Percentiles rank a stretch among this genome's conserved stretches.
These are phyloP conservation scores for Cetradonia linearis DNA, from an alignment of 495 filamentous ascomycete species.

Conservation along the genomic window DNA sequence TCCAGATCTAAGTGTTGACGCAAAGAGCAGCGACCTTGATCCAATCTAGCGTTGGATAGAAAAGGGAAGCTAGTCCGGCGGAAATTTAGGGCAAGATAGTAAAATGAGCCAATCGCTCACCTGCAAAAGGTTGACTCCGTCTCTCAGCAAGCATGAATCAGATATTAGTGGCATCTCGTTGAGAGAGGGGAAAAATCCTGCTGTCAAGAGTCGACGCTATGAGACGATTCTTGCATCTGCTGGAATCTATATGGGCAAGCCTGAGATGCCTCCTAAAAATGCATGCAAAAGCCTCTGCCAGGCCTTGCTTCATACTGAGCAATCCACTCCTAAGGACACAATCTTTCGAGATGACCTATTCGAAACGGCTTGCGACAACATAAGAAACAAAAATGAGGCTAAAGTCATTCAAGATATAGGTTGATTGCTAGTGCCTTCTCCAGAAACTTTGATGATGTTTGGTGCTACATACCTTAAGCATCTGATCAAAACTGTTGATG, in stretches of 20 bases:
- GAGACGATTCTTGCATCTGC: slow-evolving; percentile 11
- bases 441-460: slow-evolving; percentile 26
- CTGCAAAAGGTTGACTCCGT: slow-evolving; percentile 15
- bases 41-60: slow-evolving; percentile 12
- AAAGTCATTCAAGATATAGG: slow-evolving; percentile 32
- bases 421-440: slow-evolving; percentile 31
- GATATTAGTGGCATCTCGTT: slow-evolving; percentile 14
- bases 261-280: slow-evolving; percentile 5
- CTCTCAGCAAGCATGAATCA: slow-evolving; percentile 15
- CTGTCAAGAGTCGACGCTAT: slow-evolving; percentile 18
- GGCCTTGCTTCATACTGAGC: slow-evolving; percentile 24
- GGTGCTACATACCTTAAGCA: slow-evolving; percentile 25
- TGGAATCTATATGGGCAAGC: slow-evolving; percentile 15
- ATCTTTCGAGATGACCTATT: slow-evolving; percentile 12
- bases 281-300: slow-evolving; percentile 1
- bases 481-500: slow-evolving; percentile 34
- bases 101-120: slow-evolving; percentile 11
- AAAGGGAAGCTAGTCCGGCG: slow-evolving; percentile 15
- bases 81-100: slow-evolving; percentile 13
- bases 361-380: background rate
- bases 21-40: slow-evolving; percentile 10
- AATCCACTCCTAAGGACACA: slow-evolving; percentile 12
- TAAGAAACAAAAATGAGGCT: slow-evolving; percentile 29
- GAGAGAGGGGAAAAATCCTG: slow-evolving; percentile 18
- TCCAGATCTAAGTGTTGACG: slow-evolving; percentile 11